Base-by-base conservation (phyloP, 306 rosid species). In the Cyamopsis tetragonoloba region DNA sequence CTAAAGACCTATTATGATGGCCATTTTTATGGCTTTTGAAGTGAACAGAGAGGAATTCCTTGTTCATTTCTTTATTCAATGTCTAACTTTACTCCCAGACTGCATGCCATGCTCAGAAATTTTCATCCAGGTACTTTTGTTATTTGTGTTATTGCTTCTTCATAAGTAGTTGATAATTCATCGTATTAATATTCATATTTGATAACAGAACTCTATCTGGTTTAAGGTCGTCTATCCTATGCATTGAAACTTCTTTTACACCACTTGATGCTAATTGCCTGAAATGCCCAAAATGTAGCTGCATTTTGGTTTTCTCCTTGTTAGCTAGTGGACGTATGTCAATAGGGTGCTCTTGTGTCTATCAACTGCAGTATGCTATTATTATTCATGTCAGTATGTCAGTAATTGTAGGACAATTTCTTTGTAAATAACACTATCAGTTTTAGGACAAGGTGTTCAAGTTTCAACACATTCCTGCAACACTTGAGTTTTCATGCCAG, bases 11-110 rank as follows among this genome's bases (percentile, higher is more conserved):
- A 23, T 12, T 32, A 39, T 19, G 38, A 70, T 26, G 60, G 48
- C 44, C 38, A 55, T 6, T 7, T 58, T 11, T 5, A 32, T 66
- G 38, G 44, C 54, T 50, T 84, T 66, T 38, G 68, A 64, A 58
- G 5, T 34, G 68, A 64, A 26, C 42, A 43, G 6, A 47, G 57
- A 41, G 51, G 67, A 62, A 8, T 11, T 44, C 49, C 49, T 12
- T 47, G 39, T 31, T 47, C 39, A 19, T 72, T 9, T 47, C 54
- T 65, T 48, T 48, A 15, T 47, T 48, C 8, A 10, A 20, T 62
- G 54, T 14, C 27, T 48, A 48, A 44, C 17, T 57, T 48, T 9
- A 53, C 38, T 19, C 63, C 41, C 13, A 32, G 49, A 32, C 18
- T 42, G 24, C 37, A 35, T 2, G 15, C 12, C 35, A 69, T 8